Evolutionary conservation across 495 filamentous ascomycete genomes (phyloP).

Genomic region (Saxophila tyrrhenica): DNA sequence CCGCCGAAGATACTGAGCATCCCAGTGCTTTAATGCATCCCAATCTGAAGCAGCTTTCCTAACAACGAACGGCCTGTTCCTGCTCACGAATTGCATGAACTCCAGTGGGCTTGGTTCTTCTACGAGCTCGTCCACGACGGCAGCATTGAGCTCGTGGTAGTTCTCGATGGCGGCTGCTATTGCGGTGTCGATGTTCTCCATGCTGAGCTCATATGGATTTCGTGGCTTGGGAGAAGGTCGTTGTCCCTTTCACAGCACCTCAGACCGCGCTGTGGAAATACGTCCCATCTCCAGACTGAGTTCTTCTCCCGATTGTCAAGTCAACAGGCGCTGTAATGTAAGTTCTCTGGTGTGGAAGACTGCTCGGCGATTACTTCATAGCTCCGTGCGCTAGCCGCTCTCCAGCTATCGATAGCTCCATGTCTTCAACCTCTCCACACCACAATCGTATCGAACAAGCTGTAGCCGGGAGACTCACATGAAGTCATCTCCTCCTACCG

Average conservation of each 20-base stretch:
- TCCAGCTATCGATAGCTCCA: not conserved
- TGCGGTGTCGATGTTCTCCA: slow-evolving; percentile 9
- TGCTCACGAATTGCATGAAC: slow-evolving; percentile 58
- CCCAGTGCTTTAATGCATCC: slow-evolving; percentile 50
- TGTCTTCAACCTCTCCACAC: too few relatives aligned
- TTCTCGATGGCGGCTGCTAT: slow-evolving; percentile 46
- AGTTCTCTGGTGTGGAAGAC: not conserved
- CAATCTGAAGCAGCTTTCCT: slow-evolving; percentile 45
- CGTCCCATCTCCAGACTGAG: too few relatives aligned
- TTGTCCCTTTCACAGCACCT: too few relatives aligned
- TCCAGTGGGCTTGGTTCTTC: slow-evolving; percentile 56
- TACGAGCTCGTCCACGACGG: slow-evolving; percentile 43
- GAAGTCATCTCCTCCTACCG: not conserved
- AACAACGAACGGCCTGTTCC: slow-evolving; percentile 60
- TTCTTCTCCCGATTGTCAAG: too few relatives aligned
- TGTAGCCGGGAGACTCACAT: too few relatives aligned
- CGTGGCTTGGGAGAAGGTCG: too few relatives aligned
- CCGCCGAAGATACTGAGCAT: slow-evolving; percentile 40
- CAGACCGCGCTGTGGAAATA: too few relatives aligned
- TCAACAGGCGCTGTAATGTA: not conserved
- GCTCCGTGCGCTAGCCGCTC: not conserved
- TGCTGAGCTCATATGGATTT: not conserved
- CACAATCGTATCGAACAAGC: too few relatives aligned
- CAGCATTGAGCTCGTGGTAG: slow-evolving; percentile 58
- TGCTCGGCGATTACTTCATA: not conserved